A percentile compares a stretch with the other conserved stretches of the same genome.
Evolutionary conservation across 2,329 filamentous ascomycete genomes (phyloP).

Genomic region (Hymenoscyphus occultus): DNA sequence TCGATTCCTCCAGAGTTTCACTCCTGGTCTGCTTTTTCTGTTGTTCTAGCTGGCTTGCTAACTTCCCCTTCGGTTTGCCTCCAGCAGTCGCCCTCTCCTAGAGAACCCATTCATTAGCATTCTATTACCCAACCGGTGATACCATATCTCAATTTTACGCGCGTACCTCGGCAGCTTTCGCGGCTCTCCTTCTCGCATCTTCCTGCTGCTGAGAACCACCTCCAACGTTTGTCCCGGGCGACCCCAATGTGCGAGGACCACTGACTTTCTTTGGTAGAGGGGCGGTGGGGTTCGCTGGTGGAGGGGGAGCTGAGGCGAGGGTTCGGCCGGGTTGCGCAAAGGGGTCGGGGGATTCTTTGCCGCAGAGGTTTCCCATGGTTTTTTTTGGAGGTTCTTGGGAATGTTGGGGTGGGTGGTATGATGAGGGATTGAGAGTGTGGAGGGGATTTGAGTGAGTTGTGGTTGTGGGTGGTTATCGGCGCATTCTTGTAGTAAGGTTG

Average conservation of each 20-base stretch:
- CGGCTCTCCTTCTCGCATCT: slow-evolving; percentile 71
- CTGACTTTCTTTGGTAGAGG: slow-evolving; percentile 51
- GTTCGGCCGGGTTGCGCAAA: slow-evolving; percentile 72
- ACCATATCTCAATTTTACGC: background rate
- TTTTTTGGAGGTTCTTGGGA: background rate
- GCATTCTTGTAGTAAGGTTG: slow-evolving; percentile 8
- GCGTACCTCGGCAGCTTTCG: slow-evolving; percentile 79
- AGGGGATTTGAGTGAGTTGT: background rate
- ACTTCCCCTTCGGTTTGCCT: slow-evolving; percentile 56
- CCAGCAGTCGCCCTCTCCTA: slow-evolving; percentile 66
- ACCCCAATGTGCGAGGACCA: slow-evolving; percentile 64
- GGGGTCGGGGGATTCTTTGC: slow-evolving; percentile 64
- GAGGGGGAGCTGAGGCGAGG: slow-evolving; percentile 52
- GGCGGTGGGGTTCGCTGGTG: slow-evolving; percentile 45
- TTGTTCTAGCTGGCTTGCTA: slow-evolving; percentile 66
- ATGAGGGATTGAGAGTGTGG: background rate
- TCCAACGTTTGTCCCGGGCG: slow-evolving; percentile 42
- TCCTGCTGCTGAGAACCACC: slow-evolving; percentile 34
- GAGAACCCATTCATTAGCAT: slow-evolving; percentile 3
- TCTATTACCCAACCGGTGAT: background rate
- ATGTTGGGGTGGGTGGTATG: background rate
- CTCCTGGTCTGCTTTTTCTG: slow-evolving; percentile 72
- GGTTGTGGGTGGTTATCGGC: slow-evolving; percentile 3
- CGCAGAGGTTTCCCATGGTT: slow-evolving; percentile 83
- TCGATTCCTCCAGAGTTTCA: slow-evolving; percentile 65